Evolutionary conservation across 2,329 filamentous ascomycete genomes (phyloP).

Genomic region (Fusarium graminum): DNA sequence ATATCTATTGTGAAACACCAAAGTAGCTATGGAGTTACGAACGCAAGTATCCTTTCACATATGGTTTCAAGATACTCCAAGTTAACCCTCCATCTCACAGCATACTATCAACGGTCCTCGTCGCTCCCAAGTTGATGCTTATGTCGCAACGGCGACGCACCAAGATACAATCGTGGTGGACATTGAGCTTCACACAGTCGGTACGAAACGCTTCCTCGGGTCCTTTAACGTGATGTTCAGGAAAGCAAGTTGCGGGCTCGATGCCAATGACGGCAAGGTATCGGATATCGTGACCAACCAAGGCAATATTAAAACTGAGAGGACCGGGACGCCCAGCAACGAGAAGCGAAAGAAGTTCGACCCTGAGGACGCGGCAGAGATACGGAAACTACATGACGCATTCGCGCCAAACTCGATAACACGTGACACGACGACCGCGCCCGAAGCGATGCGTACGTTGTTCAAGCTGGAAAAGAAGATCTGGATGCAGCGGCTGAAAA

Average conservation of each 20-base stretch:
- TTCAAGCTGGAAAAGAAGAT: conserved; percentile 75
- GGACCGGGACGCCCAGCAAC: background rate
- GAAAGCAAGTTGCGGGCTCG: background rate
- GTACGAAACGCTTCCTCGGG: conserved; percentile 44
- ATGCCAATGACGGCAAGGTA: background rate
- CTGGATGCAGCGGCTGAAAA: conserved; percentile 63
- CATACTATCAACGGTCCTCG: conserved; percentile 45
- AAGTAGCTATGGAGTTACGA: conserved; percentile 28
- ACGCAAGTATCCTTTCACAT: conserved; percentile 30
- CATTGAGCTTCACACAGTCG: conserved; percentile 43
- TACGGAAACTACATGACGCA: background rate
- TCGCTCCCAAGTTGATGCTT: conserved; percentile 46
- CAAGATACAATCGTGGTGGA: conserved; percentile 12
- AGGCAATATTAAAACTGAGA: background rate
- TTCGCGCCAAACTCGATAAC: background rate
- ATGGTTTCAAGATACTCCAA: background rate
- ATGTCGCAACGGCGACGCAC: conserved; percentile 14
- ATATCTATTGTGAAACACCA: background rate
- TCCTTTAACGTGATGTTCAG: conserved; percentile 13
- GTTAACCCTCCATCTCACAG: conserved; percentile 27
- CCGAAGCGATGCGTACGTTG: background rate
- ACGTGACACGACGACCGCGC: too few species aligned
- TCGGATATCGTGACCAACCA: background rate
- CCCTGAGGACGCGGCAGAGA: background rate
- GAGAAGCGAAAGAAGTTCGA: background rate